These are phyloP conservation scores for Avicennia marina DNA, from an alignment of 257 asterid genomes.

Conservation along the genomic window DNA sequence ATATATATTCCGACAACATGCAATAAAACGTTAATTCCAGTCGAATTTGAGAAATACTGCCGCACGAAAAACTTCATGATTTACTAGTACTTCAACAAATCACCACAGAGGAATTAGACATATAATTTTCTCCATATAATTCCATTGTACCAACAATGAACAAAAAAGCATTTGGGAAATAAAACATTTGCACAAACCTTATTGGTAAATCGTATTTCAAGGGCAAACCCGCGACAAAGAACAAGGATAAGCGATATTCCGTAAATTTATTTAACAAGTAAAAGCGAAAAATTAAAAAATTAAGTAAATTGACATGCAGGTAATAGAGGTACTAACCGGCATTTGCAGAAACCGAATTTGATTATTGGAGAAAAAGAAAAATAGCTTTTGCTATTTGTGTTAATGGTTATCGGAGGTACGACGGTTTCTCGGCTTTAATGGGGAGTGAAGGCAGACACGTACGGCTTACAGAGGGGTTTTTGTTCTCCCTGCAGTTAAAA, in stretches of 20 bases:
- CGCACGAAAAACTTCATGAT: neutral
- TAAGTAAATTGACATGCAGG: slow-evolving; percentile 9
- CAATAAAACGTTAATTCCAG: neutral
- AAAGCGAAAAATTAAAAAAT: neutral
- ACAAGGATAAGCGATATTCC: no score
- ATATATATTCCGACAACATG: neutral
- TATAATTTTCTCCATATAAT: neutral
- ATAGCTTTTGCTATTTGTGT: no score
- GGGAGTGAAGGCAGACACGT: slow-evolving; percentile 15
- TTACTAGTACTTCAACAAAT: slow-evolving; percentile 2
- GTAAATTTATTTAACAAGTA: neutral
- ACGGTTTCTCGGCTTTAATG: no score
- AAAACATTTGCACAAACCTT: slow-evolving; percentile 2
- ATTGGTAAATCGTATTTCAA: slow-evolving; percentile 3
- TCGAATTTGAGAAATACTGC: neutral
- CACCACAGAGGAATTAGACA: slow-evolving; percentile 4
- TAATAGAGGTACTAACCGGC: slow-evolving; percentile 34
- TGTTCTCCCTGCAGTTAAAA: slow-evolving; percentile 7
- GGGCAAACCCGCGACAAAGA: neutral
- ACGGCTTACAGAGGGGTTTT: neutral
- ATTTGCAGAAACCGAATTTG: slow-evolving; percentile 20
- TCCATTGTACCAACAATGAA: slow-evolving; percentile 13
- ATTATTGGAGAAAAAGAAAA: slow-evolving; percentile 23
- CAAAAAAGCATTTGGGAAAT: slow-evolving; percentile 7
- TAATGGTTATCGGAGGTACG: no score